Conservation (phyloP, 306 rosid species). For the Crotalaria pallida region DNA sequence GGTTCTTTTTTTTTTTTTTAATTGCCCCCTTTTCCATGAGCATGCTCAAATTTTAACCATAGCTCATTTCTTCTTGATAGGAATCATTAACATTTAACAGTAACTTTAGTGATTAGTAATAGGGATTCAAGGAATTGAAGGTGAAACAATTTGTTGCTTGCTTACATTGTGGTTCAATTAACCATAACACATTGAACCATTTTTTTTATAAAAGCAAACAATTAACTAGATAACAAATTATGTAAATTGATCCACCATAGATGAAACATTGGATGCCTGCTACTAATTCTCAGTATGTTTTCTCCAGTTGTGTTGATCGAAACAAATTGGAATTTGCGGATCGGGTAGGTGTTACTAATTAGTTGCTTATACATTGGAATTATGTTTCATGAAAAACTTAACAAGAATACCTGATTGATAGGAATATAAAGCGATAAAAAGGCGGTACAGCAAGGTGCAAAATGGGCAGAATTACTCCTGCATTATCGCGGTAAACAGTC, state of each 20-base stretch:
- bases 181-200: background rate
- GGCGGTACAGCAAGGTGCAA: conserved; percentile 34
- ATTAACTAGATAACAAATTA: background rate
- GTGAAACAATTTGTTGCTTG: background rate
- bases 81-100: background rate
- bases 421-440: conserved; percentile 70
- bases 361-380: conserved; percentile 1
- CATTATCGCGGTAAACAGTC: conserved; percentile 52
- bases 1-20: background rate
- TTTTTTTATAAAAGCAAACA: background rate
- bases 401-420: conserved; percentile 23
- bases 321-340: conserved; percentile 59
- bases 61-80: background rate
- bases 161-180: background rate
- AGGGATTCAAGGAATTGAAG: background rate
- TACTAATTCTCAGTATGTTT: conserved; percentile 43
- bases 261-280: conserved; percentile 22
- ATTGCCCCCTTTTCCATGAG: too few relatives aligned
- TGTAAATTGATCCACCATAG: conserved; percentile 17
- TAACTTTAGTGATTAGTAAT: conserved; percentile 13
- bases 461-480: conserved; percentile 40
- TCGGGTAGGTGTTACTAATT: conserved; percentile 43
- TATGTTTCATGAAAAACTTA: conserved; percentile 12
- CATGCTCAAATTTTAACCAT: background rate
- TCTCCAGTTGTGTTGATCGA: conserved; percentile 50